Conservation (phyloP, 1,139 yeast genomes). For the Nakaseomyces delphensis region DNA sequence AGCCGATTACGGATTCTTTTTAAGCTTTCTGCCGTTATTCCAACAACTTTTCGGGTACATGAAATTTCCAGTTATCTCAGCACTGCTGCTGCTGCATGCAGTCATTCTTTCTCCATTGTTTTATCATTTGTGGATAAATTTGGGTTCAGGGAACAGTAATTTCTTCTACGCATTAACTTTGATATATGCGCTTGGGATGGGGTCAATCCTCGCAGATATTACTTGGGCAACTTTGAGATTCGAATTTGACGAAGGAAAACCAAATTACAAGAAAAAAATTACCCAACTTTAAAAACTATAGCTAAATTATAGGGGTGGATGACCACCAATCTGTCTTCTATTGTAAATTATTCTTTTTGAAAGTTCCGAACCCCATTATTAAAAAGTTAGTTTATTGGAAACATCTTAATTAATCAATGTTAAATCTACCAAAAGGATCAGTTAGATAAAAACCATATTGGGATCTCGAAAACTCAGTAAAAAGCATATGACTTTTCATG, state of each 20-base stretch:
- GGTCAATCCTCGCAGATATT: constrained; percentile 62
- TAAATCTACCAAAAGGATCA: too few relatives aligned
- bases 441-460: too few relatives aligned
- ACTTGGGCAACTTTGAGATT: constrained; percentile 70
- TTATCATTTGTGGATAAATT: constrained; percentile 87
- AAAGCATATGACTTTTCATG: too few relatives aligned
- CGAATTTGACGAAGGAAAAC: constrained; percentile 48
- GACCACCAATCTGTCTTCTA: too few relatives aligned
- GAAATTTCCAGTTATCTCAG: constrained; percentile 38
- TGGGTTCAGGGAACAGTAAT: constrained; percentile 92
- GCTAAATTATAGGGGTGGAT: too few relatives aligned
- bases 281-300: constrained; percentile 32
- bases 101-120: constrained; percentile 73
- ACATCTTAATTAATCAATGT: too few relatives aligned
- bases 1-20: constrained; percentile 70
- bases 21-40: constrained; percentile 54
- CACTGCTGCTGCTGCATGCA: constrained; percentile 41
- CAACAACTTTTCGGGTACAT: constrained; percentile 37
- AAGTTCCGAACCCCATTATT: too few relatives aligned
- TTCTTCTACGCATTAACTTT: constrained; percentile 91
- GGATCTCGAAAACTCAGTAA: too few relatives aligned
- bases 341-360: too few relatives aligned
- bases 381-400: too few relatives aligned
- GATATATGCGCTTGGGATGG: constrained; percentile 67
- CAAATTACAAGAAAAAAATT: constrained; percentile 23